Conservation (phyloP, 1,284 basidiomycete genomes). For the Malassezia obtusa region DNA sequence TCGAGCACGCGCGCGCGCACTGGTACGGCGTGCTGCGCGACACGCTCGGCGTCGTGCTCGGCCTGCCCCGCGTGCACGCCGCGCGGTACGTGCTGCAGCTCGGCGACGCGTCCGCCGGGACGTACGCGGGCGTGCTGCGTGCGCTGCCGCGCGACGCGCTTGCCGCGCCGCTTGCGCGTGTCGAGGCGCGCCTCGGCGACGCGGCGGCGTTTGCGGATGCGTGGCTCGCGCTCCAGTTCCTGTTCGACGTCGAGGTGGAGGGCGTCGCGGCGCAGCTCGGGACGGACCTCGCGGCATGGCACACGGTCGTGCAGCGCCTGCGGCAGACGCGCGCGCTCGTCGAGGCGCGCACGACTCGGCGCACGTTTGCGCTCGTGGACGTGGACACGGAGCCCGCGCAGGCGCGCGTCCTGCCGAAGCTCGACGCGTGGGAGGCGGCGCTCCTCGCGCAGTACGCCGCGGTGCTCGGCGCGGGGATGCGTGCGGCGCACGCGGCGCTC, state of each 20-base stretch:
- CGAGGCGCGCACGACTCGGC: slow-evolving; percentile 87
- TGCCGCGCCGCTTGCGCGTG: slow-evolving; percentile 69
- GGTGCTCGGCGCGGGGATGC: slow-evolving; percentile 86
- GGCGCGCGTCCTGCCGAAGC: slow-evolving; percentile 91
- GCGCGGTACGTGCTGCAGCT: slow-evolving; percentile 84
- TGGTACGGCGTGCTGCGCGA: slow-evolving; percentile 88
- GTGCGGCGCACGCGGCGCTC: slow-evolving; percentile 86
- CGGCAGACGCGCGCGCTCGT: slow-evolving; percentile 91
- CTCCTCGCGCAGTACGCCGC: slow-evolving; percentile 81
- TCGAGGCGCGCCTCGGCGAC: slow-evolving; percentile 77
- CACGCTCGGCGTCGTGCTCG: slow-evolving; percentile 68
- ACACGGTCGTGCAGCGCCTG: slow-evolving; percentile 84
- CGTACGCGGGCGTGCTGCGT: slow-evolving; percentile 9
- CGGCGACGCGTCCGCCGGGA: neutral
- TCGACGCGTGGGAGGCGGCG: slow-evolving; percentile 93
- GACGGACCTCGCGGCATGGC: slow-evolving; percentile 84
- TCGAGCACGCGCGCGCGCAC: slow-evolving; percentile 79
- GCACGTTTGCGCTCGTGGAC: slow-evolving; percentile 72
- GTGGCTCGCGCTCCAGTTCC: slow-evolving; percentile 96
- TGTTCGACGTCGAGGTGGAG: slow-evolving; percentile 96
- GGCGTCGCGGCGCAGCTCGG: slow-evolving; percentile 89
- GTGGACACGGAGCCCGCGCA: slow-evolving; percentile 98
- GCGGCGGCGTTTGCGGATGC: slow-evolving; percentile 84
- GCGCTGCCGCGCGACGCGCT: slow-evolving; percentile 50
- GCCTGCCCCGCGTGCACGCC: slow-evolving; percentile 75